Evolutionary conservation across 1,284 basidiomycete genomes (phyloP).

Genomic region (Apiotrichum laibachii): DNA sequence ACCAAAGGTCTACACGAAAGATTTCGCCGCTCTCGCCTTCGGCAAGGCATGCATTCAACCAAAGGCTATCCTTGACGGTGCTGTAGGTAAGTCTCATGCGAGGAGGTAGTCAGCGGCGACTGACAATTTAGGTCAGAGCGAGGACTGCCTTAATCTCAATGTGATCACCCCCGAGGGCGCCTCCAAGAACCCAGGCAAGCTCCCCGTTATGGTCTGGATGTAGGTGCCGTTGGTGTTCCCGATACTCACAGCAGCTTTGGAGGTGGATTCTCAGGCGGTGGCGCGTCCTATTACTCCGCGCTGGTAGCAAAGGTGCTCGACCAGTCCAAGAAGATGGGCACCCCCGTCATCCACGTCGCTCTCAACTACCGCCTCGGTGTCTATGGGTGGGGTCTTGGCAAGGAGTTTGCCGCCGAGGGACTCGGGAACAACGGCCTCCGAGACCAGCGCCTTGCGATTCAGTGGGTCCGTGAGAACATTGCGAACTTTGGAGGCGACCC

Average conservation of each 20-base stretch:
- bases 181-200: slow-evolving; percentile 17
- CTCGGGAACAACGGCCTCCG: slow-evolving; percentile 50
- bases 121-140: slow-evolving; percentile 18
- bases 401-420: slow-evolving; percentile 36
- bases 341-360: slow-evolving; percentile 50
- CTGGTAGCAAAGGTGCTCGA: slow-evolving; percentile 4
- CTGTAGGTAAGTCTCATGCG: background rate
- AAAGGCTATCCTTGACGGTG: slow-evolving; percentile 22
- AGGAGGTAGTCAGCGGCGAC: no score
- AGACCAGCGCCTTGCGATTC: slow-evolving; percentile 53
- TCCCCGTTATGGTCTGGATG: slow-evolving; percentile 47
- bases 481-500: slow-evolving; percentile 55
- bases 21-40: slow-evolving; percentile 29
- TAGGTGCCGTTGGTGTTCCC: no score
- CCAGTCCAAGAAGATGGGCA: no score
- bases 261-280: slow-evolving; percentile 39
- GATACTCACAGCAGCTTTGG: slow-evolving; percentile 25
- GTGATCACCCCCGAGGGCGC: slow-evolving; percentile 37
- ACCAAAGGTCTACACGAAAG: slow-evolving; percentile 25
- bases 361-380: slow-evolving; percentile 54
- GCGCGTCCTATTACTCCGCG: slow-evolving; percentile 22
- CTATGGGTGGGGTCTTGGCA: slow-evolving; percentile 48
- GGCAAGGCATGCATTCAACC: slow-evolving; percentile 41
- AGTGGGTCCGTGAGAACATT: slow-evolving; percentile 56
- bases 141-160: slow-evolving; percentile 53